Evolutionary conservation across 2,329 filamentous ascomycete species (phyloP), one percentile per base, ranked within the genome.

Genomic region (Fusarium sp.): DNA sequence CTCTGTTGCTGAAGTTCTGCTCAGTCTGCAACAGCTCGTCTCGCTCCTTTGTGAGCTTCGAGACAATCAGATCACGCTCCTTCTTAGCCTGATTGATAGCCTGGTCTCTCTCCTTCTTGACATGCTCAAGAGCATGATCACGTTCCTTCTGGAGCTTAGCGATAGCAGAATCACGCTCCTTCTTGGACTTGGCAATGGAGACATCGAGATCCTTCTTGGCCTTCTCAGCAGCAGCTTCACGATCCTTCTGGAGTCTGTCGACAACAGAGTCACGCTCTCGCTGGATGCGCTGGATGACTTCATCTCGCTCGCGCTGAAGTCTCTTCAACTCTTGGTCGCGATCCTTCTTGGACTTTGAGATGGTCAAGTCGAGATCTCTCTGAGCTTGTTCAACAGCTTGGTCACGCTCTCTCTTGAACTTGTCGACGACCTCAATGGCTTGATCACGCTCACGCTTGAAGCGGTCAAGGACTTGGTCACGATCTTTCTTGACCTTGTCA

Each of bases 1-100:
- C 69, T 48, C 75, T 75, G 53, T 60, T 58, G 45, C 75, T 60
- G 14, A 71, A 73, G 27, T 52, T 49, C 13, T 64, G 52, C 38
- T 77, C 73, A 8, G 74, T 73, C 48, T 74, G 65, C 23, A 63
- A 33, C 3, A 77, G 71, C 37, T 75, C 64, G 7, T 76, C 73
- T 12, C 75, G 74, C n/a, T 75, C 75, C 38, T 68, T 71, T 13
- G 70, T 73, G 54, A 77, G 65, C 50, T 67, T 60, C 2, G 67
- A 64, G 4, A 74, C 62, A 2, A 74, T 65, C 42, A 64, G 18
- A 11, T 68, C 69, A 35, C 72, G 70, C 42, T 77, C 76, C 26
- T 66, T 73, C 58, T 71, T 69, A 20, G 74, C 46, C 15, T 64
- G 69, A 27, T 65, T 61, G 18, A 77, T 62, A 26, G 63, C 62